These are phyloP conservation scores for Larix sibirica DNA, from an alignment of 83 land plant species.

Conservation along the genomic window DNA sequence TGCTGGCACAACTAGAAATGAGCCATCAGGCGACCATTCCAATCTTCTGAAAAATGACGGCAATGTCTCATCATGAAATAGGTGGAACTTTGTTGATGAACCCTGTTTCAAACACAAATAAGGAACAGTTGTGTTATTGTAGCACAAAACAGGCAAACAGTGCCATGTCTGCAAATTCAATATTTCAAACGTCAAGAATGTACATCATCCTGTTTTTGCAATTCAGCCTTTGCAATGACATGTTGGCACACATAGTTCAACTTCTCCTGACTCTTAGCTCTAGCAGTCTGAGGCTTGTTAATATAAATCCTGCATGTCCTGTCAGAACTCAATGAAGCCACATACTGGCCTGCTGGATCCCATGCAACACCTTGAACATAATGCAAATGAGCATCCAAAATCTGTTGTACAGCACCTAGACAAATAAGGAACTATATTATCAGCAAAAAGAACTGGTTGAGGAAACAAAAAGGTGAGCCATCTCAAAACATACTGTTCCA, in stretches of 20 bases:
- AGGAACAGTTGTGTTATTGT: neutral
- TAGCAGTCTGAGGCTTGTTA: constrained; percentile 43
- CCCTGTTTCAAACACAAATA: constrained; percentile 17
- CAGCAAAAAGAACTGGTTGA: neutral
- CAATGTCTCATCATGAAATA: constrained; percentile 95
- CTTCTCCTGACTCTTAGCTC: constrained; percentile 56
- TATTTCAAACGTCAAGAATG: neutral
- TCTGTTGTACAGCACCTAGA: constrained; percentile 80
- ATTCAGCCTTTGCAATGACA: constrained; percentile 68
- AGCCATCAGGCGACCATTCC: constrained; percentile 99
- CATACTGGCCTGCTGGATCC: constrained; percentile 88
- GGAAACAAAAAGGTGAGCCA: neutral
- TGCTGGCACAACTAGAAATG: constrained; percentile 89
- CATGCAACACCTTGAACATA: constrained; percentile 99
- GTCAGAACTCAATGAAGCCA: constrained; percentile 93
- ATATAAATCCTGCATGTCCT: constrained; percentile 88
- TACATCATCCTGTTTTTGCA: constrained; percentile 14
- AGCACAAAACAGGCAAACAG: neutral
- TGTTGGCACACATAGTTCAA: constrained; percentile 76
- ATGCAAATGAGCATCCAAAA: constrained; percentile 84
- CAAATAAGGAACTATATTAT: constrained; percentile 2
- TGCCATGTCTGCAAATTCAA: neutral
- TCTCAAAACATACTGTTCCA: neutral
- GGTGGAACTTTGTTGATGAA: constrained; percentile 52
- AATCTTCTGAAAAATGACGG: constrained; percentile 96